phyloP scores from a whole-genome alignment of 225 moss, liverwort and hornwort species.

The Polytrichum formosum region DNA sequence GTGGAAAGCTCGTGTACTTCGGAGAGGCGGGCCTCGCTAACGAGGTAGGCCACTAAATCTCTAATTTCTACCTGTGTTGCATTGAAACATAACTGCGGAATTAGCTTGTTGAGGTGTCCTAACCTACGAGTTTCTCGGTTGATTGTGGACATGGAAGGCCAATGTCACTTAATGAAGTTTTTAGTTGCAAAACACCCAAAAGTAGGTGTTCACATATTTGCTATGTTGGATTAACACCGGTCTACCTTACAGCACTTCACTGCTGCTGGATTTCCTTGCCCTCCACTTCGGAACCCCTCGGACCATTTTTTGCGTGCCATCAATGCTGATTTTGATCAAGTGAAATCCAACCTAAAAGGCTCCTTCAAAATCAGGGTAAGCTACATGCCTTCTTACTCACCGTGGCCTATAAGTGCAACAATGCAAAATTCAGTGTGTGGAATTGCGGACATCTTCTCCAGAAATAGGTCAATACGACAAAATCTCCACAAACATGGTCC shows the following conservation, averaged over 20 bases:
- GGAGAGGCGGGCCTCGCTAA: slow-evolving; percentile 31
- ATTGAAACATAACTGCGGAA: no score
- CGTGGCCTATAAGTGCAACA: neutral
- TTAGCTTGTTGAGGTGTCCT: no score
- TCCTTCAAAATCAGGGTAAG: slow-evolving; percentile 59
- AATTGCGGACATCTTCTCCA: no score
- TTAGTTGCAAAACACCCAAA: no score
- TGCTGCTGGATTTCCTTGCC: slow-evolving; percentile 54
- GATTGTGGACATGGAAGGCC: neutral
- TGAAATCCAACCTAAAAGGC: slow-evolving; percentile 48
- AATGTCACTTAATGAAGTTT: no score
- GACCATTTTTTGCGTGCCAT: slow-evolving; percentile 60
- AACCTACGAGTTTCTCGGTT: no score
- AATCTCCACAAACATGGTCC: no score
- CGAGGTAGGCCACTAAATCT: slow-evolving; percentile 27
- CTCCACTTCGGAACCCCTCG: slow-evolving; percentile 48
- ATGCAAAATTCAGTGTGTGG: neutral
- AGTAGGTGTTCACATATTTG: no score
- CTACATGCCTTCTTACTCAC: neutral
- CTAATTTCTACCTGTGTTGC: no score
- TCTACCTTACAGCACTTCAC: slow-evolving; percentile 39
- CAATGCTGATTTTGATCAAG: slow-evolving; percentile 63
- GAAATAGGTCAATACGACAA: no score
- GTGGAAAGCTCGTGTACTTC: slow-evolving; percentile 49
- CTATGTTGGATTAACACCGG: no score